Base-by-base conservation (phyloP, 1,139 yeast genomes). In the Yamadazyma dendronema region DNA sequence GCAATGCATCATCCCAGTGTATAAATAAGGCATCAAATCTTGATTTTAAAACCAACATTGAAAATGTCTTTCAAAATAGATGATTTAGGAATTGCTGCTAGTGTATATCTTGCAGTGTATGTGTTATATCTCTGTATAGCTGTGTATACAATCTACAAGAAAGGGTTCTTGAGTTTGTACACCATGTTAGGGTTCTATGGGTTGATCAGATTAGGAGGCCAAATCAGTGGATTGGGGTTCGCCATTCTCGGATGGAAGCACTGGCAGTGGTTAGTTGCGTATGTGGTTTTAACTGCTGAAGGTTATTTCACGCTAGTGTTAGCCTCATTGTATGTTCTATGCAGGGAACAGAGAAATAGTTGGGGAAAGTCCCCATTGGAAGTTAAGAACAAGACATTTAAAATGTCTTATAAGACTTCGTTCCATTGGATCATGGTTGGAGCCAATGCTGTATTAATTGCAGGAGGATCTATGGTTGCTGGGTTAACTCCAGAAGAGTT, bases 211-310 rank as follows among this genome's bases (percentile, higher is more conserved):
- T 44, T 61, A 3, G 61, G 56, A 1, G 68, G 67, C 19, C 72
- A 66, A 41, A 38, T 65, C 7, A 55, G 62, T 42, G 72, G 70
- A 2, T 54, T 65, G 6, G 66, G 56, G 3, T 65, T 62, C 48
- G 59, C 71, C 3, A 37, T 42, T 4, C 41, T 53, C 13, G 72
- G 71, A 2, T 48, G 47, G 33, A 42, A 35, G 1, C 54, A 61
- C 35, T 56, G 46, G 42, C 54, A 61, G 35, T 64, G 67, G 68
- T 50, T 67, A 23, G 51, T 66, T 36, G 70, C 68, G 2, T 67
- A 65, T 40, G 49, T 67, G 40, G 66, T 66, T 7, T 53, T 65
- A 19, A 54, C 62, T 9, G 71, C 71, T 10, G 71, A 66, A 47
- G 72, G 73, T 8, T 65, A 66, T 36, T 65, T 66, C 46, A 43